Base-by-base conservation (phyloP, 2,329 filamentous ascomycete species). In the Fusarium neocosmosporiellum region DNA sequence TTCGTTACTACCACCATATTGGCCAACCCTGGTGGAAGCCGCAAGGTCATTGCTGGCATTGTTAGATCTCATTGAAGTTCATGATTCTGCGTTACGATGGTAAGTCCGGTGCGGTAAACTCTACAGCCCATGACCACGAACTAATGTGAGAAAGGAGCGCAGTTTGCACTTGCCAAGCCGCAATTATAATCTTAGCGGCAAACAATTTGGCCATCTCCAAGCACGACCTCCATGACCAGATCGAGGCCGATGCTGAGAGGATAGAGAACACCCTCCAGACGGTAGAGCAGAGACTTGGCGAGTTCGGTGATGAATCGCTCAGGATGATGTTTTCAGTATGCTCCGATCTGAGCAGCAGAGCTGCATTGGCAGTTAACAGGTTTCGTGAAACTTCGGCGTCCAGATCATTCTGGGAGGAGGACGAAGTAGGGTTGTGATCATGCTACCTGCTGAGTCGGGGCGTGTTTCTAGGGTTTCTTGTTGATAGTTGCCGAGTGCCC, bases 81-180 rank as follows among this genome's bases (percentile, higher is more conserved):
- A 33, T 22, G 50, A 66, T 24, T 31, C 59, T n/a, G 31, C 64
- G 6, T 29, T 63, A 8, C 24, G 50, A 57, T 66, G 64, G 64
- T 63, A 58, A 41, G 63, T 10, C 6, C 3, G 24, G 24, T 14
- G 7, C 11, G 0, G 18, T 7, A 37, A 9, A 6, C 9, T 34
- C 10, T 18, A 4, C 29, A 14, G 3, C 2, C 43, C 13, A 29
- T 16, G 4, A 10, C n/a, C 7, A 48, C 6, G 11, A 27, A 57
- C 27, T 64, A 20, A 64, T 22, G 4, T 16, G 5, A 20, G 16
- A 29, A 22, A 67, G 65, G 60, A 67, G 34, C 7, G 36, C 65
- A 2, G 48, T 22, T 20, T 59, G 54, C 10, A 20, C 54, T 6
- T 46, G 37, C 7, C 37, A 66, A 54, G 27, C 60, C 22, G 61